Percentiles rank a stretch among this genome's conserved stretches.
These are phyloP conservation scores for Gelatoporia subvermispora DNA, from an alignment of 768 basidiomycete species.

Conservation along the genomic window DNA sequence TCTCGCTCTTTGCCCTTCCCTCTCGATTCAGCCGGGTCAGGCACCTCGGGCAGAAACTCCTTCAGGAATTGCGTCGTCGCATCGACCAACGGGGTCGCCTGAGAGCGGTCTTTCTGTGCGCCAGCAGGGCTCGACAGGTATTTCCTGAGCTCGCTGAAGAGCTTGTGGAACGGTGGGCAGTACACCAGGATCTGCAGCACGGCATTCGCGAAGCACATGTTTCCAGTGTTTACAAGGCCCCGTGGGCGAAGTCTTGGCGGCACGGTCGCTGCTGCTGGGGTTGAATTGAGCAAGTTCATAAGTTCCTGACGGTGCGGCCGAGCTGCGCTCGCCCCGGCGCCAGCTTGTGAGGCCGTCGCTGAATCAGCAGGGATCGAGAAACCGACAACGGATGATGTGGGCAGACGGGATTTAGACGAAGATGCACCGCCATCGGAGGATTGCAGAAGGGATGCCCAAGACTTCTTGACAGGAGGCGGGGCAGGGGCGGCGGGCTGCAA, in stretches of 20 bases:
- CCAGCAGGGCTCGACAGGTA: constrained; percentile 35
- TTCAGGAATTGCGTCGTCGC: constrained; percentile 71
- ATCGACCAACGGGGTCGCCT: constrained; percentile 54
- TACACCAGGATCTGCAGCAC: constrained; percentile 89
- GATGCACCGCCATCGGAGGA: constrained; percentile 35
- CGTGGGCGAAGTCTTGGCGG: constrained; percentile 49
- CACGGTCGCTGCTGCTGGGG: constrained; percentile 19
- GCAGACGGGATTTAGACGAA: constrained; percentile 43
- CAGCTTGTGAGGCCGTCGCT: constrained; percentile 14
- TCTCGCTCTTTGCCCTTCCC: constrained; percentile 39
- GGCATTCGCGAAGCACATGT: constrained; percentile 97
- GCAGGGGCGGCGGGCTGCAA: constrained; percentile 14
- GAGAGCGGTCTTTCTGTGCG: constrained; percentile 24
- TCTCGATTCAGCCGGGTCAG: constrained; percentile 21
- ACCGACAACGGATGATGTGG: constrained; percentile 67
- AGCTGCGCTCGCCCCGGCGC: constrained; percentile 20
- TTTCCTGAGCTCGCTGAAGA: constrained; percentile 70
- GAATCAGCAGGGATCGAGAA: constrained; percentile 61
- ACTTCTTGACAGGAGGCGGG: constrained; percentile 46
- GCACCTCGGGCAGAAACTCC: constrained; percentile 53
- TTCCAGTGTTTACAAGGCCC: constrained; percentile 90
- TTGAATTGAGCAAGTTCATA: constrained; percentile 46
- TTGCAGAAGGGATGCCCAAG: constrained; percentile 72
- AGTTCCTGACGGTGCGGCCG: constrained; percentile 42
- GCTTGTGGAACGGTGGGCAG: constrained; percentile 76